Base-by-base conservation (phyloP, 192 early-diverging fungal genomes). In the Rhizophlyctis rosea region DNA sequence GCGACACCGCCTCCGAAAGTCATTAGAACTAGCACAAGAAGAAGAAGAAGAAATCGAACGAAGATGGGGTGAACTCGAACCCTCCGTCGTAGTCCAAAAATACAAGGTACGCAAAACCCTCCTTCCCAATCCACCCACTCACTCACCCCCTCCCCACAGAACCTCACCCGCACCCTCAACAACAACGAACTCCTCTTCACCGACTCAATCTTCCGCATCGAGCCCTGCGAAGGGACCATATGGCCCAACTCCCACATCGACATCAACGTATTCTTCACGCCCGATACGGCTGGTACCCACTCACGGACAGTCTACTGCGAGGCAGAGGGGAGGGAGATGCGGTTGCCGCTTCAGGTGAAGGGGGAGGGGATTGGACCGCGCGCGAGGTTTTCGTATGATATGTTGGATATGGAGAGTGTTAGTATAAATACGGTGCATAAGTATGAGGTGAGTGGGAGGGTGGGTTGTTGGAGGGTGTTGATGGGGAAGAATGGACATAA, bases 291-390 rank as follows among this genome's bases (percentile, higher is more conserved):
- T 4, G 83, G 80, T 0, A 29, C 55, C 13, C 71, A 74, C 25
- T 11, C 57, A 18, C 31, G 55, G 13, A 71, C 62, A 1, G 68
- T 65, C 2, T 86, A 72, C 53, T 86, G 80, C 59, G 78, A 85
- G 35, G 72, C 86, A 2, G 63, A 52, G n/a, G 84, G 84, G 14
- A 39, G 82, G 25, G 83, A 85, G 50, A 67, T 61, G 3, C 59
- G 84, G 18, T 60, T 86, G 18, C 80, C 84, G 3, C 57, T 86
- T 4, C 34, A 68, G 13, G 36, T 86, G 13, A 81, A 77, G 61
- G 84, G 84, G 3, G 75, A 74, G 24, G 83, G 67, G 7, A 67
- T 80, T 23, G 84, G 84, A 2, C 83, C 84, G 0, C 73, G 83
- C 54, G 79, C 74, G 14, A 36, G 62, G 3, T 85, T 86, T 65